Evolutionary conservation across 2,329 filamentous ascomycete genomes (phyloP).

Genomic region (Cladosporium sp.): DNA sequence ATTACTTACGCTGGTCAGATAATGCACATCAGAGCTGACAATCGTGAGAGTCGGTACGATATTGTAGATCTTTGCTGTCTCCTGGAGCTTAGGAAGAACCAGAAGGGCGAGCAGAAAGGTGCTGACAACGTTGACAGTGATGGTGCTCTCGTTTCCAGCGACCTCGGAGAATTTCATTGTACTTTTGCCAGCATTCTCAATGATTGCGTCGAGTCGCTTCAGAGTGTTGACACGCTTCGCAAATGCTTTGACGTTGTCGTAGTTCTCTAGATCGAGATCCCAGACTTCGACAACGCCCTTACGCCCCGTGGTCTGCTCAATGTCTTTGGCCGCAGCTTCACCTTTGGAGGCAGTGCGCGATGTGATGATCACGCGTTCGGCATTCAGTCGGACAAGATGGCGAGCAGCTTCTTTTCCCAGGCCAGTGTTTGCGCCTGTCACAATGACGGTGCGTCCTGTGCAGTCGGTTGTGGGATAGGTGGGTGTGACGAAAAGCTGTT

Average conservation of each 20-base stretch:
- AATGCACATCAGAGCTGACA: slow-evolving; percentile 43
- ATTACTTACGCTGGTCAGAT: slow-evolving; percentile 28
- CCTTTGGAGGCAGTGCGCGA: slow-evolving; percentile 42
- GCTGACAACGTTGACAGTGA: slow-evolving; percentile 53
- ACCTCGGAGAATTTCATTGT: slow-evolving; percentile 8
- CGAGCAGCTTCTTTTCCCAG: slow-evolving; percentile 45
- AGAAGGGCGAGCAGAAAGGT: slow-evolving; percentile 50
- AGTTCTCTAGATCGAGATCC: slow-evolving; percentile 41
- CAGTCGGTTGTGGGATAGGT: slow-evolving; percentile 10
- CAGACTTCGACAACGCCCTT: slow-evolving; percentile 41
- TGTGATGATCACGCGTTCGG: slow-evolving; percentile 43
- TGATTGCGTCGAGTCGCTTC: slow-evolving; percentile 31
- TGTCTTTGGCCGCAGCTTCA: slow-evolving; percentile 39
- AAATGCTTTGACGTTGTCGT: slow-evolving; percentile 36
- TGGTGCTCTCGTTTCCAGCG: slow-evolving; percentile 46
- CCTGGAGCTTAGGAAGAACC: slow-evolving; percentile 49
- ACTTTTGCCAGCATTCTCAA: slow-evolving; percentile 37
- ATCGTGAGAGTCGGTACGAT: slow-evolving; percentile 36
- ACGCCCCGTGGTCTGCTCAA: slow-evolving; percentile 33
- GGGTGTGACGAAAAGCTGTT: slow-evolving; percentile 17
- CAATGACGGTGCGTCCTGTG: slow-evolving; percentile 39
- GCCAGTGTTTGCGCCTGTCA: slow-evolving; percentile 48
- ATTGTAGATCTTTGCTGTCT: slow-evolving; percentile 33
- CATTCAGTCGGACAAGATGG: slow-evolving; percentile 39
- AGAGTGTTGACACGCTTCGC: slow-evolving; percentile 30